A percentile compares a stretch with the other conserved stretches of the same genome.
Conservation (phyloP, 2,329 filamentous ascomycete species). For the Botrytis galanthina region DNA sequence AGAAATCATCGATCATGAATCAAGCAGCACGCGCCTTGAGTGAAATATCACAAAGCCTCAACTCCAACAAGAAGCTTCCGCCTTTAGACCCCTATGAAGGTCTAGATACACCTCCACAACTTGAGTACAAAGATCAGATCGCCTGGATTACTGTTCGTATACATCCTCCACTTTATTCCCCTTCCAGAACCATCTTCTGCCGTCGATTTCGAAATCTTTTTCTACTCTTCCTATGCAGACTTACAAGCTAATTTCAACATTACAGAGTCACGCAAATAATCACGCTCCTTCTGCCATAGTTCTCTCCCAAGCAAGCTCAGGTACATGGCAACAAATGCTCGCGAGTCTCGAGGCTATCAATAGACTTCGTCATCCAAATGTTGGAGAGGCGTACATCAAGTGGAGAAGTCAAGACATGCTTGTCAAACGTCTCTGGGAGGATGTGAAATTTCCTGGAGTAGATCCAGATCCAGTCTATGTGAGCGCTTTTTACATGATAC, state of each 20-base stretch:
- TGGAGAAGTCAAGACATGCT: conserved; percentile 13
- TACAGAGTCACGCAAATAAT: not conserved
- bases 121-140: not conserved
- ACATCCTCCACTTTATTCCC: too few relatives aligned
- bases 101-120: not conserved
- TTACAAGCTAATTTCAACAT: not conserved
- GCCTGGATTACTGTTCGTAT: not conserved
- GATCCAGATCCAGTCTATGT: not conserved
- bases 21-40: too few relatives aligned
- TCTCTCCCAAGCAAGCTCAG: not conserved
- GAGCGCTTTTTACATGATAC: not conserved
- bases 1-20: not conserved
- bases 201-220: not conserved
- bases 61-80: not conserved
- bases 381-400: not conserved
- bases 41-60: not conserved
- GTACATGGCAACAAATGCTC: conserved; percentile 3
- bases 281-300: not conserved
- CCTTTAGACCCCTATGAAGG: not conserved
- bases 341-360: not conserved
- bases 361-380: not conserved
- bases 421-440: conserved; percentile 8
- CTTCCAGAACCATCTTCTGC: not conserved
- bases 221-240: not conserved
- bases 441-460: not conserved